These are phyloP conservation scores for Narthecium ossifragum DNA, from an alignment of 106 monocot species.

Conservation along the genomic window DNA sequence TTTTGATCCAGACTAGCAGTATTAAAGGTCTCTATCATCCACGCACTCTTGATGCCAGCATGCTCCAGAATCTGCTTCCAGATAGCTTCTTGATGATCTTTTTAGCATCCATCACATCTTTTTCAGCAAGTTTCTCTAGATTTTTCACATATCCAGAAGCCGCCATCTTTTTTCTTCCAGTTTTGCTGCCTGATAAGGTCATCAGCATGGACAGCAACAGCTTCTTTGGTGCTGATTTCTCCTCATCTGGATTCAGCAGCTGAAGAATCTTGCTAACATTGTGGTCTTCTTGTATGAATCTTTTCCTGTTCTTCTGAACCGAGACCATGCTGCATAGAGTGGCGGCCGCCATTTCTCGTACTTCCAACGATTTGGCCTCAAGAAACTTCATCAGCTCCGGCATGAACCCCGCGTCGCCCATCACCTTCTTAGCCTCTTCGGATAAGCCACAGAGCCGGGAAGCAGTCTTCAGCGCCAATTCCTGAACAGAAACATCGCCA, in stretches of 20 bases:
- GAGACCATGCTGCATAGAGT: conserved; percentile 27
- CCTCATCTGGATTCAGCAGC: conserved; percentile 38
- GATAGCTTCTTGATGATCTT: conserved; percentile 59
- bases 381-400: conserved; percentile 31
- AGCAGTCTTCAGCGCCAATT: conserved; percentile 31
- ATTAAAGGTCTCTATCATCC: no score
- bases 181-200: conserved; percentile 36
- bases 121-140: conserved; percentile 49
- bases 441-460: conserved; percentile 23
- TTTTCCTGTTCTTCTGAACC: conserved; percentile 37
- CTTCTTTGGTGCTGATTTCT: conserved; percentile 25
- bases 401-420: conserved; percentile 44
- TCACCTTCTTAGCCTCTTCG: conserved; percentile 25
- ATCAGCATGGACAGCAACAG: conserved; percentile 38
- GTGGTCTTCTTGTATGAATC: conserved; percentile 42
- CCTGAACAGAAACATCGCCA: conserved; percentile 35
- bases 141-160: conserved; percentile 31
- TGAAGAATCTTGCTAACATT: conserved; percentile 37
- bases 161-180: conserved; percentile 47
- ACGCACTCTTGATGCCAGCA: no score
- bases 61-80: conserved; percentile 26
- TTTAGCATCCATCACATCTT: conserved; percentile 38
- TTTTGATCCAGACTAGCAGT: no score
- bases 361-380: conserved; percentile 21
- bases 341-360: conserved; percentile 33